A percentile compares a stretch with the other conserved stretches of the same genome.
Evolutionary conservation across 2,329 filamentous ascomycete species (phyloP).

Genomic region (Diaporthe australafricana): DNA sequence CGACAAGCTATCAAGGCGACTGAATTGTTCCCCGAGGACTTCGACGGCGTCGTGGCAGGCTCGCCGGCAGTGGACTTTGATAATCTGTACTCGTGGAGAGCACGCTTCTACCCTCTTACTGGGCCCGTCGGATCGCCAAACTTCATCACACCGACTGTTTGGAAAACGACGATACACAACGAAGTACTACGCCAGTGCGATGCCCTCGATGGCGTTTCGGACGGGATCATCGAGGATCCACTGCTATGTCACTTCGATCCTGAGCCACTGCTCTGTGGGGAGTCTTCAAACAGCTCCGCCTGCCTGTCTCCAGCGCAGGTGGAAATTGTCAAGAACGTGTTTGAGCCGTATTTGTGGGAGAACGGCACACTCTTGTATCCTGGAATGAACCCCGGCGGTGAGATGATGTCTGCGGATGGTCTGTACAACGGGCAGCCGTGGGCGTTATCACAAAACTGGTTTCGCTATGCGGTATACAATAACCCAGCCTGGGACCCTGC

Average conservation of each 20-base stretch:
- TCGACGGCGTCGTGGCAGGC: conserved; percentile 67
- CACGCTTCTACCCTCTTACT: conserved; percentile 56
- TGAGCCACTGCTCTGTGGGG: conserved; percentile 32
- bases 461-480: conserved; percentile 57
- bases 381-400: conserved; percentile 60
- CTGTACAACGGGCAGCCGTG: conserved; percentile 55
- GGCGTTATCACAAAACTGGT: conserved; percentile 58
- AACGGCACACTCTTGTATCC: conserved; percentile 44
- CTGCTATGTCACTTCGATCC: conserved; percentile 38
- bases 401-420: conserved; percentile 49
- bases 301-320: conserved; percentile 41
- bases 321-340: conserved; percentile 35
- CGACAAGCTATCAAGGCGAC: conserved; percentile 67
- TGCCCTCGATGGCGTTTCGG: conserved; percentile 36
- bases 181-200: conserved; percentile 46
- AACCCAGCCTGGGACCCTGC: conserved; percentile 54
- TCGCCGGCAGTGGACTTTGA: conserved; percentile 54
- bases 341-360: conserved; percentile 43
- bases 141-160: conserved; percentile 54
- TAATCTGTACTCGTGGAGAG: conserved; percentile 49
- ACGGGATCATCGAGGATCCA: conserved; percentile 40
- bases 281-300: conserved; percentile 39
- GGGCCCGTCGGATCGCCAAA: conserved; percentile 52
- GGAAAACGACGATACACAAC: conserved; percentile 49
- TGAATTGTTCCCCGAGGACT: conserved; percentile 65